Evolutionary conservation across 495 filamentous ascomycete species (phyloP).

Genomic region (Pyrenula massariospora): DNA sequence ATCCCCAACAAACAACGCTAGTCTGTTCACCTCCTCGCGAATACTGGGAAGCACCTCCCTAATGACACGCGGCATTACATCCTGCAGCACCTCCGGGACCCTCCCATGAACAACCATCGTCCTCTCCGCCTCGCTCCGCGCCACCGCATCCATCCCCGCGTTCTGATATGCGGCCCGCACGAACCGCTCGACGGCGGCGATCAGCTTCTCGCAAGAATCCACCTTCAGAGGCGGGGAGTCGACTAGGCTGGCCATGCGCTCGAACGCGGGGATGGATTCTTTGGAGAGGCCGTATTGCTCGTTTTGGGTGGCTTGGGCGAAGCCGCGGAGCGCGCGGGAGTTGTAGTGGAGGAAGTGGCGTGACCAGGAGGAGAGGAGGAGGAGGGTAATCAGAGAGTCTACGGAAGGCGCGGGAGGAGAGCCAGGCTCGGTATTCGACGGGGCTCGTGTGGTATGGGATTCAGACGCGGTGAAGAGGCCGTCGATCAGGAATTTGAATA

Average conservation of each 20-base stretch:
- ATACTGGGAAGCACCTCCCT: slow-evolving; percentile 25
- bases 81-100: slow-evolving; percentile 29
- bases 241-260: slow-evolving; percentile 15
- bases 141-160: slow-evolving; percentile 31
- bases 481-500: slow-evolving; percentile 58
- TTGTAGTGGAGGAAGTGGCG: slow-evolving; percentile 57
- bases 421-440: neutral
- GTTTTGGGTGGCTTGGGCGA: slow-evolving; percentile 7
- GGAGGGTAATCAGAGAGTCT: slow-evolving; percentile 39
- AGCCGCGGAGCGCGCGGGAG: slow-evolving; percentile 47
- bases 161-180: slow-evolving; percentile 34
- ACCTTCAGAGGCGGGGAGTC: slow-evolving; percentile 29
- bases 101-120: slow-evolving; percentile 33
- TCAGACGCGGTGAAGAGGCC: slow-evolving; percentile 51
- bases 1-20: slow-evolving; percentile 35
- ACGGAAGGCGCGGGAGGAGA: slow-evolving; percentile 21
- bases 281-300: neutral
- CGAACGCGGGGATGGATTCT: neutral
- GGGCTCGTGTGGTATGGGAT: slow-evolving; percentile 1
- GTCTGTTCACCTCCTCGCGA: slow-evolving; percentile 31
- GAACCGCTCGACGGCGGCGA: slow-evolving; percentile 32
- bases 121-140: slow-evolving; percentile 33
- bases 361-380: slow-evolving; percentile 62
- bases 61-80: slow-evolving; percentile 29
- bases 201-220: slow-evolving; percentile 36